A percentile compares a stretch with the other conserved stretches of the same genome.
Evolutionary conservation across 2,329 filamentous ascomycete genomes (phyloP).

Genomic region (Aureobasidium musti): DNA sequence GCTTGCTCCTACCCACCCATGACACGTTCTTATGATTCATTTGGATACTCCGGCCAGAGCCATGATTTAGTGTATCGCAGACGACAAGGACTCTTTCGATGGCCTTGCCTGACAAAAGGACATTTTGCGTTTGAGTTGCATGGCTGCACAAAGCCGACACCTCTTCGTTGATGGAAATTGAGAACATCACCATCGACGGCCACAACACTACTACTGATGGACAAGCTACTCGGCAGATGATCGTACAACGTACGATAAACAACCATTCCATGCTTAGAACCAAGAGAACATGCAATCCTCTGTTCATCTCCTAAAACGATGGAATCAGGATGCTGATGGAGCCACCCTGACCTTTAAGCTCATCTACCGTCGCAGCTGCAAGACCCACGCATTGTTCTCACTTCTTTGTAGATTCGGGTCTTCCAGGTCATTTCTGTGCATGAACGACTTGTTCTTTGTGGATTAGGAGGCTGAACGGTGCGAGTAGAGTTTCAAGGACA

Average conservation of each 20-base stretch:
- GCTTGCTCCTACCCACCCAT: background rate
- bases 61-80: too few relatives aligned
- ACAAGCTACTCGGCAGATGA: too few relatives aligned
- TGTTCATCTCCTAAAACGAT: background rate
- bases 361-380: background rate
- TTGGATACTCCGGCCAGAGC: background rate
- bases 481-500: background rate
- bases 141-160: too few relatives aligned
- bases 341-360: background rate
- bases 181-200: too few relatives aligned
- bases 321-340: background rate
- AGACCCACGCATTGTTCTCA: background rate
- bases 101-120: background rate
- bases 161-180: too few relatives aligned
- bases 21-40: constrained; percentile 3
- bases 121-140: background rate
- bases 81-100: background rate
- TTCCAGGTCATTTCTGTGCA: too few relatives aligned
- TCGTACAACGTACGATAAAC: too few relatives aligned
- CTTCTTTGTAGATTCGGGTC: too few relatives aligned
- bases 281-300: background rate
- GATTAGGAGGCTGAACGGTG: background rate
- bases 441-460: background rate
- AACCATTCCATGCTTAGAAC: too few relatives aligned
- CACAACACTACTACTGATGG: background rate